These are phyloP conservation scores for Pichia cabralensis DNA, from an alignment of 805 yeast genomes.

Conservation along the genomic window DNA sequence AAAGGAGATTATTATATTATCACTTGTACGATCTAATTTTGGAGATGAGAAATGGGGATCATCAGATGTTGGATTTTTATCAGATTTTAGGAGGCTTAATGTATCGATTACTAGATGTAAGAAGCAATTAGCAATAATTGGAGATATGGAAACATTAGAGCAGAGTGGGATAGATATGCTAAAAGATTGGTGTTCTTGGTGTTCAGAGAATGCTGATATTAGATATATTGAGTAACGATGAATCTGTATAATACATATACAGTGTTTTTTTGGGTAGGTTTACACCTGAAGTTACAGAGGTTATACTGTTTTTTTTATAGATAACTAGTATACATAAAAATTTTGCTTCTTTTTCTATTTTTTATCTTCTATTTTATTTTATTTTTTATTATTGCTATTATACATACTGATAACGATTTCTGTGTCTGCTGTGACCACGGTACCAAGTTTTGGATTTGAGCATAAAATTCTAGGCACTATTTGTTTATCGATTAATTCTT, in stretches of 20 bases:
- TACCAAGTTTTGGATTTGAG: slow-evolving; percentile 53
- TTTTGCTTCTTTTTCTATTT: too few species aligned
- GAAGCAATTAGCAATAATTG: slow-evolving; percentile 75
- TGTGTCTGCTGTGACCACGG: slow-evolving; percentile 56
- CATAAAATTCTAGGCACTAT: slow-evolving; percentile 38
- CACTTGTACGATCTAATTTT: slow-evolving; percentile 71
- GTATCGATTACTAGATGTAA: slow-evolving; percentile 91
- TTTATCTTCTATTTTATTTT: too few species aligned
- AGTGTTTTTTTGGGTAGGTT: too few species aligned
- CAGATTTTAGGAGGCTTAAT: slow-evolving; percentile 71
- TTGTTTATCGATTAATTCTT: slow-evolving; percentile 3
- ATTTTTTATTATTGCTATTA: too few species aligned
- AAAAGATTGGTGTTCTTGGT: slow-evolving; percentile 58
- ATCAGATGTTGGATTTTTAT: slow-evolving; percentile 70
- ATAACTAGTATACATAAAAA: too few species aligned
- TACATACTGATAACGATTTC: slow-evolving; percentile 34
- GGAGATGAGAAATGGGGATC: slow-evolving; percentile 22
- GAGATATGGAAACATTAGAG: slow-evolving; percentile 68
- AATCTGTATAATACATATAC: too few species aligned
- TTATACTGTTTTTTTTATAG: too few species aligned
- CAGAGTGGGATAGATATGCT: slow-evolving; percentile 38
- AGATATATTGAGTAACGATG: too few species aligned
- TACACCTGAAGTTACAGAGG: too few species aligned
- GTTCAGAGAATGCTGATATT: slow-evolving; percentile 55
- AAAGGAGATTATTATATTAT: slow-evolving; percentile 72